Conservation (phyloP, 768 basidiomycete species). For the Amanita thiersii region DNA sequence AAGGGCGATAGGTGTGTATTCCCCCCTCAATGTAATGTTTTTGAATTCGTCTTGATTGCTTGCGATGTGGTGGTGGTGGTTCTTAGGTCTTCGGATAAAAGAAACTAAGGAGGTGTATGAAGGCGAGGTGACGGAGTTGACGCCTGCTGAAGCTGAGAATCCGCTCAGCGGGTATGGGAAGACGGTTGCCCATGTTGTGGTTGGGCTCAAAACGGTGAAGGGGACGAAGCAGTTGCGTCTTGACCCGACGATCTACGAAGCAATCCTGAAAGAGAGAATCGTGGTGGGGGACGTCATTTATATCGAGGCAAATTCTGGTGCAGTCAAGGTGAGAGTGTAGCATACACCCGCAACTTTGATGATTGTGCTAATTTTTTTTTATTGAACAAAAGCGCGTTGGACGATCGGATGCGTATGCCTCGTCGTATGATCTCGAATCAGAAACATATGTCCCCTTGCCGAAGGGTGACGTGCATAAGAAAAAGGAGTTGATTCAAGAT, state of each 20-base stretch:
- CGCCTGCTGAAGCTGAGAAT: slow-evolving; percentile 94
- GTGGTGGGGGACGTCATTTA: slow-evolving; percentile 96
- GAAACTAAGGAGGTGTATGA: slow-evolving; percentile 99
- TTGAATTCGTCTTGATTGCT: background rate
- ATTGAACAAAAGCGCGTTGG: slow-evolving; percentile 83
- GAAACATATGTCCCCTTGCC: slow-evolving; percentile 98
- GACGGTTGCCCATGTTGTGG: slow-evolving; percentile 95
- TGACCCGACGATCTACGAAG: slow-evolving; percentile 94
- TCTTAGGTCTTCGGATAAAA: slow-evolving; percentile 90
- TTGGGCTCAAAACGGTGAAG: slow-evolving; percentile 89
- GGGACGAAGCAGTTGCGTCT: slow-evolving; percentile 92
- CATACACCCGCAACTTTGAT: background rate
- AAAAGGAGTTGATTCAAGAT: slow-evolving; percentile 92
- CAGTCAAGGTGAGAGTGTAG: slow-evolving; percentile 72
- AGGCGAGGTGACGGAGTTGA: slow-evolving; percentile 95
- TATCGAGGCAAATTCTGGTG: slow-evolving; percentile 88
- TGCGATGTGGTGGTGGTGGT: background rate
- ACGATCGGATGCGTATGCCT: slow-evolving; percentile 94
- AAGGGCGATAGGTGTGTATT: slow-evolving; percentile 81
- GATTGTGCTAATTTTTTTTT: slow-evolving; percentile 6
- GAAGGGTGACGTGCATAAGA: slow-evolving; percentile 94
- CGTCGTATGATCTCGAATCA: slow-evolving; percentile 95
- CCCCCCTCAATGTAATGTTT: slow-evolving; percentile 12
- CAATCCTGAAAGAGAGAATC: slow-evolving; percentile 95
- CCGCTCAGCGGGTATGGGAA: slow-evolving; percentile 97